Conservation (phyloP, 306 rosid genomes). For the Hippophae tibetana region DNA sequence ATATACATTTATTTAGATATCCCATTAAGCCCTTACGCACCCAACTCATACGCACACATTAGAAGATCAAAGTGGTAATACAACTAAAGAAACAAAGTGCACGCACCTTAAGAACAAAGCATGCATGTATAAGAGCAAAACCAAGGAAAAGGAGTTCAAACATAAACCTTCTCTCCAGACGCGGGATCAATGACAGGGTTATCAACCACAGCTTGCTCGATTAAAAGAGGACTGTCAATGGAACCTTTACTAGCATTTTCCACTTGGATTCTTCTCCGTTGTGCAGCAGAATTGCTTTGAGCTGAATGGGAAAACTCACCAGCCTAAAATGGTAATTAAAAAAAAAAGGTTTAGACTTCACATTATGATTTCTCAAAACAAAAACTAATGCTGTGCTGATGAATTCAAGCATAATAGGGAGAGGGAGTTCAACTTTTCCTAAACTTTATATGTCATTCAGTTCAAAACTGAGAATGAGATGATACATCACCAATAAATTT, state of each 20-base stretch:
- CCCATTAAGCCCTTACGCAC: no score
- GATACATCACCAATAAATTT: no score
- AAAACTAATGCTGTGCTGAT: neutral
- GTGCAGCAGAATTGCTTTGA: constrained; percentile 44
- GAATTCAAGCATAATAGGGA: no score
- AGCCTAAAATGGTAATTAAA: constrained; percentile 38
- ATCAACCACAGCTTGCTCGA: constrained; percentile 53
- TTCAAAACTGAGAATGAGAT: no score
- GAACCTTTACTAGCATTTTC: constrained; percentile 40
- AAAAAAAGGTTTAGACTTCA: constrained; percentile 1
- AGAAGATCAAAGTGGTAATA: neutral
- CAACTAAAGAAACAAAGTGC: neutral
- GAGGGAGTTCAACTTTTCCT: no score
- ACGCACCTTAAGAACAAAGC: neutral
- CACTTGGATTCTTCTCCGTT: constrained; percentile 43
- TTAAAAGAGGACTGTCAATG: constrained; percentile 65
- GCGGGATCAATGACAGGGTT: constrained; percentile 61
- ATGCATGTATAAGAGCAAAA: neutral
- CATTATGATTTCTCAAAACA: neutral
- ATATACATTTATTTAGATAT: neutral
- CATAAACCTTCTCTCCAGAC: constrained; percentile 71
- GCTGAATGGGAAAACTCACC: constrained; percentile 67
- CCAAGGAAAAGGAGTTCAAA: constrained; percentile 12
- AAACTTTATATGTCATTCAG: no score
- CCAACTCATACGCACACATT: no score